Base-by-base conservation (phyloP, 768 basidiomycete genomes). In the Xerocomellus amylosporus region DNA sequence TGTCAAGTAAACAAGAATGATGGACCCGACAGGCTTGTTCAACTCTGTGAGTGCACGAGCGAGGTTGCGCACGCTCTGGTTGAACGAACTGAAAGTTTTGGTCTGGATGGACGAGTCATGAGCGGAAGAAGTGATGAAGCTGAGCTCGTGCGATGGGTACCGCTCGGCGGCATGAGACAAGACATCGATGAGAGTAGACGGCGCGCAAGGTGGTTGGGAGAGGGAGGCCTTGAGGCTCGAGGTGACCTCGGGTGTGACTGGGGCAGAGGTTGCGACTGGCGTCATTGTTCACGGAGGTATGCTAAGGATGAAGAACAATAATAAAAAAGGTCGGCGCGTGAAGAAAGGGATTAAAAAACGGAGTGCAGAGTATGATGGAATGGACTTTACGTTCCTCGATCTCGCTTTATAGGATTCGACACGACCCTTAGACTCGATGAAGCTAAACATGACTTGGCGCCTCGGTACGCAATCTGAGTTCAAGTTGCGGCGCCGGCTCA, bases 1-100 rank as follows among this genome's bases (percentile, higher is more conserved):
- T 0, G 67, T 68, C 40, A 70, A 38, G 34, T 68, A 68, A 1
- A 68, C 58, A 12, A 67, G 46, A 10, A 69, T 28, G 24, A 69
- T 24, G 2, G 66, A 64, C 1, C 66, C 62, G 3, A 33, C 13
- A 19, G 66, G 67, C 41, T 67, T 67, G 26, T 53, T 52, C 38
- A 14, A 63, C 24, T 42, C 47, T 2, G 49, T 17, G 20, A 63
- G 44, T 9, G 60, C 61, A 24, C 54, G 54, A 9, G 56, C 61
- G 8, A 63, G 48, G 57, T 53, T 62, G 34, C 54, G 61, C 10
- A 56, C 61, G 15, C 26, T 20, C 26, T 56, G 55, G 31, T 61
- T 61, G 59, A 67, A 67, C 0, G 53, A 22, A 47, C 34, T 22
- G 41, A 66, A 66, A 0, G 66, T 50, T 42, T 53, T 56, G 0